These are phyloP conservation scores for Coemansia sp. DNA, from an alignment of 192 early-diverging fungal species.

Conservation along the genomic window DNA sequence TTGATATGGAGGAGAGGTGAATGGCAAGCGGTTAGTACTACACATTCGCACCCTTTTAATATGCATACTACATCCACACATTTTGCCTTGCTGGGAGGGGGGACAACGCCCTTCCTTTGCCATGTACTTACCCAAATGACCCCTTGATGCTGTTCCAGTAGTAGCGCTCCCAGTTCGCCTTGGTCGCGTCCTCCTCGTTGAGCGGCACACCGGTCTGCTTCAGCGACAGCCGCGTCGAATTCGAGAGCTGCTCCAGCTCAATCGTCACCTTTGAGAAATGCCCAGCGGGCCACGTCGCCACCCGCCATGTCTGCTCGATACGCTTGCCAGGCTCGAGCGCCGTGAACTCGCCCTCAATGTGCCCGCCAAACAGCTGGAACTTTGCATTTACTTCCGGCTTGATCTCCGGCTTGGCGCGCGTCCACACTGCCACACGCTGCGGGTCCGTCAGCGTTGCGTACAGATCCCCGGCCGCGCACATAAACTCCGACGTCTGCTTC, in stretches of 20 bases:
- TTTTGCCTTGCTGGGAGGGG: not conserved
- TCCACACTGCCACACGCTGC: slow-evolving; percentile 74
- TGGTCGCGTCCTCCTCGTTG: slow-evolving; percentile 82
- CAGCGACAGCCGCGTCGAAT: slow-evolving; percentile 66
- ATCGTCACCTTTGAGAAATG: slow-evolving; percentile 85
- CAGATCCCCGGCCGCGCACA: slow-evolving; percentile 75
- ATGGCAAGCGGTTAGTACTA: slow-evolving; percentile 50
- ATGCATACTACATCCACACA: not conserved
- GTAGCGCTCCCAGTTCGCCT: slow-evolving; percentile 85
- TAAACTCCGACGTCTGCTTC: slow-evolving; percentile 77
- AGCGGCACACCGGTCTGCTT: slow-evolving; percentile 84
- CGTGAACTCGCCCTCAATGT: slow-evolving; percentile 75
- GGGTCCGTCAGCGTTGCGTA: slow-evolving; percentile 80
- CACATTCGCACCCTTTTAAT: not conserved
- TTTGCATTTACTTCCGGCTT: slow-evolving; percentile 57
- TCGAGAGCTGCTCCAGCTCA: slow-evolving; percentile 65
- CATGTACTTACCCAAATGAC: slow-evolving; percentile 78
- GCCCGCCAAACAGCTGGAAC: slow-evolving; percentile 85
- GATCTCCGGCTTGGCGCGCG: slow-evolving; percentile 67
- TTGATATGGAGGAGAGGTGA: slow-evolving; percentile 35
- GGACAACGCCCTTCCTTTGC: not conserved
- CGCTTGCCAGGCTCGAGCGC: slow-evolving; percentile 71
- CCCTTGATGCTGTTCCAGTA: slow-evolving; percentile 93
- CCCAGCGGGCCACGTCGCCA: slow-evolving; percentile 81
- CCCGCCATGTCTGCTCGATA: slow-evolving; percentile 85